phyloP scores from a whole-genome alignment of 768 basidiomycete species.

The Mycena sanguinolenta region DNA sequence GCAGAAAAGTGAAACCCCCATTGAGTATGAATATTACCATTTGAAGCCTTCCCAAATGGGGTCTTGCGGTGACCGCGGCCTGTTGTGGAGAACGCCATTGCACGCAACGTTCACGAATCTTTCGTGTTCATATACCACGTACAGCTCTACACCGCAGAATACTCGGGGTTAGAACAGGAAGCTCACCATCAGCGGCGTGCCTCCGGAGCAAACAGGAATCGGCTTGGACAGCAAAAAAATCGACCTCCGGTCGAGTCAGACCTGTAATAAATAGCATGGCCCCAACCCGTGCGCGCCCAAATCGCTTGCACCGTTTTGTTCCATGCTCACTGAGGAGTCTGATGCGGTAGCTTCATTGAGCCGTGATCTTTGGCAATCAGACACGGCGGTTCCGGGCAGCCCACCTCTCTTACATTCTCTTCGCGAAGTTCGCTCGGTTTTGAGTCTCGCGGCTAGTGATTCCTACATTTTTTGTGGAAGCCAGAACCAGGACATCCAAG shows the following conservation, averaged over 20 bases:
- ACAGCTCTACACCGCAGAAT: not conserved
- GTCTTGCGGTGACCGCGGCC: no score
- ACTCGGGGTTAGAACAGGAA: conserved; percentile 7
- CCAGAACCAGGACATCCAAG: conserved; percentile 83
- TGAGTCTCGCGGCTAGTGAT: conserved; percentile 81
- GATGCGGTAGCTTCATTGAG: conserved; percentile 66
- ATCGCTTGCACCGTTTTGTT: not conserved
- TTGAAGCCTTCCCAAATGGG: not conserved
- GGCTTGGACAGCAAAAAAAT: conserved; percentile 1
- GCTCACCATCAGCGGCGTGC: no score
- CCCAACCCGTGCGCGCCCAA: conserved; percentile 33
- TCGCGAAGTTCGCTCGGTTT: conserved; percentile 77
- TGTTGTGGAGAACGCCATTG: conserved; percentile 20
- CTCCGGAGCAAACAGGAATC: conserved; percentile 7
- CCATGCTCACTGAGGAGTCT: conserved; percentile 21
- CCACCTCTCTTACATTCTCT: conserved; percentile 77
- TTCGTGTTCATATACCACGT: not conserved
- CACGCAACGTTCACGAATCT: conserved; percentile 26
- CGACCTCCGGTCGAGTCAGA: conserved; percentile 31
- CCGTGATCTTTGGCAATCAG: conserved; percentile 61
- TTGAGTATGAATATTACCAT: conserved; percentile 9
- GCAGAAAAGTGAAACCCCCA: no score
- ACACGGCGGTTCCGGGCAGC: conserved; percentile 43
- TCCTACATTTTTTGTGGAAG: conserved; percentile 86
- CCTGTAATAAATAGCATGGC: conserved; percentile 14